These are phyloP conservation scores for Phytophthora hybrid DNA, from an alignment of 352 stramenopile genomes.

Conservation along the genomic window DNA sequence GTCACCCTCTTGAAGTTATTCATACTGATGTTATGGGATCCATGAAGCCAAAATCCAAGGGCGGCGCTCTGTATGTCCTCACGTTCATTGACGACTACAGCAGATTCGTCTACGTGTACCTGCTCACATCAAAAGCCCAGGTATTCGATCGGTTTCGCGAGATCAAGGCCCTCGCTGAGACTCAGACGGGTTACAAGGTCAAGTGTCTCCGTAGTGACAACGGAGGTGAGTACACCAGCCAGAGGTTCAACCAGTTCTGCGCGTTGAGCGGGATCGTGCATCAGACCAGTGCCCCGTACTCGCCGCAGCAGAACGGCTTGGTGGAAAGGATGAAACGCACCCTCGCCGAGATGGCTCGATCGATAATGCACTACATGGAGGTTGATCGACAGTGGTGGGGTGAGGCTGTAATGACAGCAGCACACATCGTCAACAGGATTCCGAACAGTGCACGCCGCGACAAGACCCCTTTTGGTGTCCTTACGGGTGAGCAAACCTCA, in stretches of 20 bases:
- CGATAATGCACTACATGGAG: constrained; percentile 23
- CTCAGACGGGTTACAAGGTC: constrained; percentile 8
- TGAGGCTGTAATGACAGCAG: constrained; percentile 30
- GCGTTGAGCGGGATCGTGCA: constrained; percentile 10
- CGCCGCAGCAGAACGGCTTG: constrained; percentile 16
- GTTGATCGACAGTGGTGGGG: constrained; percentile 25
- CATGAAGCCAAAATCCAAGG: constrained; percentile 23
- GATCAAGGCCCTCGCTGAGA: constrained; percentile 18
- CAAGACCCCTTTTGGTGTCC: constrained; percentile 18
- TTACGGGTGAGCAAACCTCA: constrained; percentile 16
- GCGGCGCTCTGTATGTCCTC: constrained; percentile 19
- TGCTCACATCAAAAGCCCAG: constrained; percentile 22
- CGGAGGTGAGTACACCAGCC: constrained; percentile 30
- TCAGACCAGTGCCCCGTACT: constrained; percentile 6
- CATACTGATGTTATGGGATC: constrained; percentile 34
- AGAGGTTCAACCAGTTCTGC: constrained; percentile 16
- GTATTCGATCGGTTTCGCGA: constrained; percentile 16
- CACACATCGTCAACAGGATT: constrained; percentile 22
- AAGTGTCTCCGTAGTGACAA: constrained; percentile 33
- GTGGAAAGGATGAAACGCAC: constrained; percentile 30
- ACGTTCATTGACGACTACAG: constrained; percentile 33
- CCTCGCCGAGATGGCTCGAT: constrained; percentile 18
- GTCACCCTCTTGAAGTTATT: constrained; percentile 10
- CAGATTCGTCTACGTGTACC: constrained; percentile 18
- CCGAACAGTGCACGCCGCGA: constrained; percentile 18